phyloP scores from a whole-genome alignment of 352 stramenopile genomes.

The Phytopythium ostracodes region DNA sequence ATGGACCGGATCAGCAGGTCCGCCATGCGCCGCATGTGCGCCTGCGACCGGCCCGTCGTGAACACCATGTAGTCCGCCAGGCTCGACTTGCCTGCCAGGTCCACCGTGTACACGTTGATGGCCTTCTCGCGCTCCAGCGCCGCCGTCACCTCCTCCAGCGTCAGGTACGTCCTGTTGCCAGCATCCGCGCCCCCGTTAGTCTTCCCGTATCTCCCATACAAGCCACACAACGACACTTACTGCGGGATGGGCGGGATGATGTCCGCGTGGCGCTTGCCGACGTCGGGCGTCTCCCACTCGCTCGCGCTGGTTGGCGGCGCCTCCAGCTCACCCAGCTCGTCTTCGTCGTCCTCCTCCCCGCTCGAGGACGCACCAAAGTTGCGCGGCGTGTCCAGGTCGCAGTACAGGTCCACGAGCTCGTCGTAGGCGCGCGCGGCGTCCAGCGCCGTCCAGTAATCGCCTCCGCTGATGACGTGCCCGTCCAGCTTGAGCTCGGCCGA shows the following conservation, averaged over 20 bases:
- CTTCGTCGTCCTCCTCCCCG: conserved; percentile 22
- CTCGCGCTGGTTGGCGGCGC: no score
- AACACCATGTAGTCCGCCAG: conserved; percentile 90
- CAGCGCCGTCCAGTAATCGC: conserved; percentile 77
- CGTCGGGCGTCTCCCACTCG: conserved; percentile 66
- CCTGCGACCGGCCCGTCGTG: conserved; percentile 72
- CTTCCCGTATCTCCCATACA: not conserved
- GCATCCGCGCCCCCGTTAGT: not conserved
- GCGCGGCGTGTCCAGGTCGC: conserved; percentile 64
- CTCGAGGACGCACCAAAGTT: conserved; percentile 50
- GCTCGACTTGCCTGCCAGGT: conserved; percentile 72
- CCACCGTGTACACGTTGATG: conserved; percentile 73
- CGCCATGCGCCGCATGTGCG: conserved; percentile 86
- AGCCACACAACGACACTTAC: conserved; percentile 9
- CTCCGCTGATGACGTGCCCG: conserved; percentile 64
- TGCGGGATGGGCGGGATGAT: conserved; percentile 60
- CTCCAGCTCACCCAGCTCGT: conserved; percentile 9
- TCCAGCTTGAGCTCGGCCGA: conserved; percentile 71
- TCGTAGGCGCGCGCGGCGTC: conserved; percentile 82
- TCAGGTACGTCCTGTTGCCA: conserved; percentile 51
- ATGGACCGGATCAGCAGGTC: conserved; percentile 87
- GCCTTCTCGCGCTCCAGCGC: conserved; percentile 73
- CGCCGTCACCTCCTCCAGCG: conserved; percentile 57
- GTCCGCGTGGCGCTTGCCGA: conserved; percentile 68
- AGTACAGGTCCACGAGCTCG: conserved; percentile 78